These are phyloP conservation scores for Euptelea pleiosperma DNA, from an alignment of 164 flowering plant species.

Conservation along the genomic window DNA sequence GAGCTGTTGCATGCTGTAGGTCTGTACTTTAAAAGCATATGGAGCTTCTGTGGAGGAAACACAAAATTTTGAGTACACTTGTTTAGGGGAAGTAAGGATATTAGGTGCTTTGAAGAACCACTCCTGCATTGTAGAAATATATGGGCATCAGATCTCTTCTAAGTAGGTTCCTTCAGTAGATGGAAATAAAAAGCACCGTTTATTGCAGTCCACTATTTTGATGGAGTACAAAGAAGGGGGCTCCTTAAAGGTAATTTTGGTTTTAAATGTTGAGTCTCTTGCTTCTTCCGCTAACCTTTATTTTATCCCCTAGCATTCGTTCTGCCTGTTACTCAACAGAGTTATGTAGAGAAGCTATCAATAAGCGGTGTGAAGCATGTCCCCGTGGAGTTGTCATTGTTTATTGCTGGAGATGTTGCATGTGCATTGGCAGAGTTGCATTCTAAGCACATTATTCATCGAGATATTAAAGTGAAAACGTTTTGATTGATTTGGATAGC, in stretches of 20 bases:
- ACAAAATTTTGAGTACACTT: conserved; percentile 63
- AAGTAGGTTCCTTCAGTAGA: conserved; percentile 56
- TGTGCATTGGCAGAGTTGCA: conserved; percentile 76
- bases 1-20: conserved; percentile 46
- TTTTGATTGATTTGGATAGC: conserved; percentile 68
- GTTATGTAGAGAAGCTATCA: conserved; percentile 49
- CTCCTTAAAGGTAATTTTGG: conserved; percentile 59
- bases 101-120: conserved; percentile 60
- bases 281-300: background rate
- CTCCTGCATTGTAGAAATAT: conserved; percentile 77
- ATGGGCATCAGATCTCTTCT: conserved; percentile 81
- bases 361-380: conserved; percentile 62
- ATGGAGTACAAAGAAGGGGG: conserved; percentile 86
- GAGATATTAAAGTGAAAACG: conserved; percentile 90
- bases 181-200: conserved; percentile 43
- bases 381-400: conserved; percentile 46
- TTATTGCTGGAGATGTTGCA: conserved; percentile 79
- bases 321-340: conserved; percentile 39
- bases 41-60: conserved; percentile 43
- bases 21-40: conserved; percentile 53
- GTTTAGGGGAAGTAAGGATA: conserved; percentile 87
- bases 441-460: conserved; percentile 80
- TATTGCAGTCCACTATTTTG: conserved; percentile 58
- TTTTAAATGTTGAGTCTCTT: background rate
- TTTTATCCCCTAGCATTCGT: background rate